Percentiles rank a stretch among this genome's conserved stretches.
Evolutionary conservation across 2,329 filamentous ascomycete genomes (phyloP).

Genomic region (Lanzia echinophila): DNA sequence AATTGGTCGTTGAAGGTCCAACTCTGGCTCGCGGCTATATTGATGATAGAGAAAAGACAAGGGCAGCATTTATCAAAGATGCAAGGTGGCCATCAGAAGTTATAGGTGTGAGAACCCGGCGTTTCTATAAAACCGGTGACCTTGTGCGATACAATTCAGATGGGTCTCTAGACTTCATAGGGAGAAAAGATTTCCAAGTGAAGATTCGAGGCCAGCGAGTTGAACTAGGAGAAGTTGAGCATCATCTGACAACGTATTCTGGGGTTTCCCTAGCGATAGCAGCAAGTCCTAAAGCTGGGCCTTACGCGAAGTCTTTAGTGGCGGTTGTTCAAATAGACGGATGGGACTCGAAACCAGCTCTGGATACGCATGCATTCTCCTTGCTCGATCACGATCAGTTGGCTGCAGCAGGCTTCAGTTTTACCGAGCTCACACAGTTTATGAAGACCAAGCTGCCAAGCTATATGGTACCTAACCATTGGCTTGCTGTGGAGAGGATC

Average conservation of each 20-base stretch:
- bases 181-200: constrained; percentile 57
- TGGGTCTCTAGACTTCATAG: constrained; percentile 53
- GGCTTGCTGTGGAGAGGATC: constrained; percentile 11
- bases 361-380: neutral
- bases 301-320: constrained; percentile 4
- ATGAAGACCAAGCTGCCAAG: constrained; percentile 9
- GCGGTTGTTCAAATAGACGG: constrained; percentile 2
- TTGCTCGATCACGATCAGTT: neutral
- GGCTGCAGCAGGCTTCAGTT: neutral
- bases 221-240: constrained; percentile 55
- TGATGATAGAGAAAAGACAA: constrained; percentile 32
- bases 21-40: constrained; percentile 36
- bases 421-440: neutral
- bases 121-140: constrained; percentile 55
- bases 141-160: constrained; percentile 48
- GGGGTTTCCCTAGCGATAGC: constrained; percentile 1
- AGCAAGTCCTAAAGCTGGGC: constrained; percentile 1
- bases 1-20: constrained; percentile 35
- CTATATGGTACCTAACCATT: constrained; percentile 19
- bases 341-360: neutral
- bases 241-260: constrained; percentile 11
- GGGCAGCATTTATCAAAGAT: constrained; percentile 30
- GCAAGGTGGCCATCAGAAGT: constrained; percentile 24
- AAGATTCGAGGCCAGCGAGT: constrained; percentile 59
- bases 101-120: constrained; percentile 26